These are phyloP conservation scores for Forsythia suspensa DNA, from an alignment of 257 asterid species.

Conservation along the genomic window DNA sequence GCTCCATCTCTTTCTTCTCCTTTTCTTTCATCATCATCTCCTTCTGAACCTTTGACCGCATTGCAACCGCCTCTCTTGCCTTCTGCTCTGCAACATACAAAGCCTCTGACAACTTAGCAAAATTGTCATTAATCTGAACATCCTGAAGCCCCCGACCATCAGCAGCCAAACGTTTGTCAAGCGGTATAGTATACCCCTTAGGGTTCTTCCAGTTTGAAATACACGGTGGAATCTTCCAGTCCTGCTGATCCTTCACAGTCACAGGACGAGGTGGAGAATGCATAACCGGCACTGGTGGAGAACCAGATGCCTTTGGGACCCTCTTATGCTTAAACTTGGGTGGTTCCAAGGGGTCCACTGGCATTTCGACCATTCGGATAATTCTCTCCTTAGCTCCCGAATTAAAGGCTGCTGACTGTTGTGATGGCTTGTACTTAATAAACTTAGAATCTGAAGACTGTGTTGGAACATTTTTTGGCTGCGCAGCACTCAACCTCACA, in stretches of 20 bases:
- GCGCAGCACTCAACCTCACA: constrained; percentile 91
- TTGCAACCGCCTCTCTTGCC: constrained; percentile 96
- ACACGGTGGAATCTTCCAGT: constrained; percentile 98
- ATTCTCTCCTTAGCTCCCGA: constrained; percentile 98
- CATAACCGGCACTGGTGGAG: constrained; percentile 98
- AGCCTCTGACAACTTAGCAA: constrained; percentile 83
- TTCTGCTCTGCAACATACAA: constrained; percentile 90
- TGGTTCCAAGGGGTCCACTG: constrained; percentile 94
- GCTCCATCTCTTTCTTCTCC: constrained; percentile 87
- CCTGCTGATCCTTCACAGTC: constrained; percentile 96
- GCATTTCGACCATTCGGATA: constrained; percentile 95
- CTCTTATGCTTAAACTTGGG: constrained; percentile 95
- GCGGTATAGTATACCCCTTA: constrained; percentile 92
- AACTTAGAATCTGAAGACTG: constrained; percentile 77
- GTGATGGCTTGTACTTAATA: constrained; percentile 94
- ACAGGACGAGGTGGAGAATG: constrained; percentile 98
- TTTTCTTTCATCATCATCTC: constrained; percentile 96
- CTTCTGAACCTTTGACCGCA: constrained; percentile 91
- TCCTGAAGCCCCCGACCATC: constrained; percentile 99
- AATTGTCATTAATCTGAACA: constrained; percentile 89
- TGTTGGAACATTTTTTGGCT: constrained; percentile 82
- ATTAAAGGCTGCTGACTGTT: constrained; percentile 87
- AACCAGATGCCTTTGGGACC: constrained; percentile 95
- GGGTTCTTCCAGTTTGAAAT: constrained; percentile 98
- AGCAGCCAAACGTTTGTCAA: constrained; percentile 93